Percentiles rank a stretch among this genome's conserved stretches.
phyloP scores from a whole-genome alignment of 352 stramenopile species.

The Aphanomyces stellatus region DNA sequence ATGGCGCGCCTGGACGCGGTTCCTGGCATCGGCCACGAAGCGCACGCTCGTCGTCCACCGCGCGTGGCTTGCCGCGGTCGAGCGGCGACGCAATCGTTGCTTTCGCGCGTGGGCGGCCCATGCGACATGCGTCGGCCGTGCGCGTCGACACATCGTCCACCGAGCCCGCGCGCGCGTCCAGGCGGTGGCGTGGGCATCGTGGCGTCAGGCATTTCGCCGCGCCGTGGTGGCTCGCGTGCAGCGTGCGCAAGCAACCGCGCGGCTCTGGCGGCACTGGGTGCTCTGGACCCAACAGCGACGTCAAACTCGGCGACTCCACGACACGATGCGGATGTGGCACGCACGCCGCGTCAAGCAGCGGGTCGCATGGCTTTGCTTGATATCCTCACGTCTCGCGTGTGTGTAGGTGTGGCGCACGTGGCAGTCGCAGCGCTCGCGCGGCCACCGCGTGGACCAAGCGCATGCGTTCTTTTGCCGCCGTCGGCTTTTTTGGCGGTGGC shows the following conservation, averaged over 20 bases:
- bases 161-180: neutral
- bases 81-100: neutral
- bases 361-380: too few species aligned
- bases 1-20: neutral
- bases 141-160: neutral
- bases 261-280: neutral
- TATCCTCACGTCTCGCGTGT: too few species aligned
- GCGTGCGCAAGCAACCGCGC: too few species aligned
- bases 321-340: neutral
- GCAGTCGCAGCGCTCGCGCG: neutral
- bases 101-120: neutral
- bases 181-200: neutral
- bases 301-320: neutral
- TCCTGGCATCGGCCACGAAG: neutral
- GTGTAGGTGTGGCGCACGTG: neutral
- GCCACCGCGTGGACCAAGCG: neutral
- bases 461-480: neutral
- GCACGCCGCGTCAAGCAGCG: neutral
- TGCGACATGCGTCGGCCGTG: neutral
- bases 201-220: neutral
- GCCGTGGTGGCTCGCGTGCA: neutral
- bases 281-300: neutral
- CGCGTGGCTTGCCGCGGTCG: neutral
- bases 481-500: neutral
- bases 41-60: neutral